Conservation (phyloP, 139 green algal genomes). For the Chlorella sorokiniana region DNA sequence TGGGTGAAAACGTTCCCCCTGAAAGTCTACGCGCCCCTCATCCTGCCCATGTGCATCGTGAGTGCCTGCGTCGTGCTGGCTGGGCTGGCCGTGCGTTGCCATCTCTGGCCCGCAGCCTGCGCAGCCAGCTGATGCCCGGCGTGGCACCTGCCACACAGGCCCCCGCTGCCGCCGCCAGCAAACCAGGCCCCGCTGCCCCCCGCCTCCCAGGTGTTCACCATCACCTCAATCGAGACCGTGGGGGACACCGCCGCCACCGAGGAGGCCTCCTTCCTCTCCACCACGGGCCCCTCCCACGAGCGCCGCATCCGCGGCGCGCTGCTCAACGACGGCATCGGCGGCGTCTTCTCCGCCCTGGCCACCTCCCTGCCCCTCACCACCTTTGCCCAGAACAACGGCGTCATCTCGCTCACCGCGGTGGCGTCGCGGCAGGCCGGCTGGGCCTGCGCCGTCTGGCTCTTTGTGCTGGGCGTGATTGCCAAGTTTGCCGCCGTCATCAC, state of each 20-base stretch:
- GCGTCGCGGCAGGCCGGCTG: conserved; percentile 62
- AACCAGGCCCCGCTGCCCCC: background rate
- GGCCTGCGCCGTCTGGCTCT: conserved; percentile 58
- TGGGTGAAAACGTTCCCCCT: conserved; percentile 76
- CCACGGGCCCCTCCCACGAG: conserved; percentile 38
- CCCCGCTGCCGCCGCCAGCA: background rate
- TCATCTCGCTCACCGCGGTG: conserved; percentile 70
- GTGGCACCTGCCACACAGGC: background rate
- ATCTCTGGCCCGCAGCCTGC: too few relatives aligned
- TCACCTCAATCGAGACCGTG: conserved; percentile 69
- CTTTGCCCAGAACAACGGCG: conserved; percentile 85
- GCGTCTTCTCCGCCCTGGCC: conserved; percentile 62
- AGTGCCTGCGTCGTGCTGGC: too few relatives aligned
- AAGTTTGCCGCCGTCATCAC: conserved; percentile 75
- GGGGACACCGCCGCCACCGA: conserved; percentile 78
- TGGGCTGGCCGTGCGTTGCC: too few relatives aligned
- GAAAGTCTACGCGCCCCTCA: background rate
- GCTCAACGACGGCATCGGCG: conserved; percentile 53
- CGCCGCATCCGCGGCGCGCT: conserved; percentile 67
- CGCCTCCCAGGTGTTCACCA: conserved; percentile 45
- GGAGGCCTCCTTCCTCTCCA: conserved; percentile 60
- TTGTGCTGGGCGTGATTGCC: conserved; percentile 64
- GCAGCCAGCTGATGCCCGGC: too few relatives aligned
- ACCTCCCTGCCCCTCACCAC: conserved; percentile 72
- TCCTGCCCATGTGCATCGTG: background rate